Evolutionary conservation across 2,329 filamentous ascomycete genomes (phyloP), one percentile per base, ranked within the genome.

Genomic region (Remersonia thermophila): DNA sequence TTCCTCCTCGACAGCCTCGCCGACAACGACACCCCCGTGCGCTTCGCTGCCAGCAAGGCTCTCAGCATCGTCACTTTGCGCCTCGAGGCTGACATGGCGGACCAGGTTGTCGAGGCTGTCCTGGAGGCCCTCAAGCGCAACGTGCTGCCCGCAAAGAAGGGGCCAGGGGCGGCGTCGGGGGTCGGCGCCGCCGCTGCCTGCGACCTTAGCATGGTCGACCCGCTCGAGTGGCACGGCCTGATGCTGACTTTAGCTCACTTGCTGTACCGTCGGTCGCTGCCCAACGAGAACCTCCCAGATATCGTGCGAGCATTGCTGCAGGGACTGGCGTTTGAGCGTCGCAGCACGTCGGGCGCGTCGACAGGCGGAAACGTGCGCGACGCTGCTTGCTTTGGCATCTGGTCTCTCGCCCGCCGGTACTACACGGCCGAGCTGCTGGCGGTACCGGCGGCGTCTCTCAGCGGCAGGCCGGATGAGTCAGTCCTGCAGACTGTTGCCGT

Each of bases 321-420:
- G 8, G 87, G 85, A 0, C 65, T 96, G 17, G 77, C 77, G 1
- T 98, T 96, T 52, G 87, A 98, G 56, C 85, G 94, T 51, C 73
- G 87, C 40, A 83, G 80, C 31, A 73, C 84, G 0, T 85, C 84
- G 3, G 89, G 91, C n/a, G 77, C 72, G 10, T 87, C 84, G 3
- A 67, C 89, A 9, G 91, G 91, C 2, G 80, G 83, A 2, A 94
- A 93, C 48, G 87, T 98, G 12, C 76, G 91, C 32, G 91, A 98
- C 61, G 89, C 91, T 10, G 85, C 91, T 3, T 95, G 87, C 55
- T 98, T 96, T 55, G 91, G 91, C 6, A 80, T 96, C 16, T 98
- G 91, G 91, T 82, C 87, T 1, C 57, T 96, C 7, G 84, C 89
- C 15, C 73, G 91, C 37, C 79, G 89, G 37, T 98, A 96, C 50